Evolutionary conservation across 352 stramenopile species (phyloP).

Genomic region (Aphanomyces cochlioides): DNA sequence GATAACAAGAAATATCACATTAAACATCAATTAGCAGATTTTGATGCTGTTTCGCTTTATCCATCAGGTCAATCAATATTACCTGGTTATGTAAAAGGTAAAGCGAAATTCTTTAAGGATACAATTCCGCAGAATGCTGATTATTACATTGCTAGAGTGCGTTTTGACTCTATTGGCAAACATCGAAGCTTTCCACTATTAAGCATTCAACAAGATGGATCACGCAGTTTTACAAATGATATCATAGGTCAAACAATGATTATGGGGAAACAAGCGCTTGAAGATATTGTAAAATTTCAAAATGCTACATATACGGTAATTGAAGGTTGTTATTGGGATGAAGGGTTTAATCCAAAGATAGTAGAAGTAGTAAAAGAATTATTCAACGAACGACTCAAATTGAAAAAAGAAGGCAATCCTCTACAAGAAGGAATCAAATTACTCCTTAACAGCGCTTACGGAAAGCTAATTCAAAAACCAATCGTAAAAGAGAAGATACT

Average conservation of each 20-base stretch:
- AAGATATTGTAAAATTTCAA: slow-evolving; percentile 32
- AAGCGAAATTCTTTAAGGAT: slow-evolving; percentile 25
- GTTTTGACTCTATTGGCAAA: slow-evolving; percentile 26
- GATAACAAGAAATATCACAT: slow-evolving; percentile 31
- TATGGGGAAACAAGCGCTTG: slow-evolving; percentile 29
- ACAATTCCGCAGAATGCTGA: slow-evolving; percentile 27
- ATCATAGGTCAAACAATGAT: slow-evolving; percentile 17
- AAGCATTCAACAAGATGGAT: slow-evolving; percentile 15
- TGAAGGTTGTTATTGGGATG: slow-evolving; percentile 31
- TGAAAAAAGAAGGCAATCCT: slow-evolving; percentile 29
- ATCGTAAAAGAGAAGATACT: slow-evolving; percentile 31
- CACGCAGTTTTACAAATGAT: slow-evolving; percentile 30
- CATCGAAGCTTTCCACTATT: slow-evolving; percentile 28
- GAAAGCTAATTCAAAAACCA: slow-evolving; percentile 30
- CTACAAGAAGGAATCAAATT: slow-evolving; percentile 30
- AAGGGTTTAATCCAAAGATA: slow-evolving; percentile 31
- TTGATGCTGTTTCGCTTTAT: slow-evolving; percentile 29
- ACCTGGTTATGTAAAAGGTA: slow-evolving; percentile 26
- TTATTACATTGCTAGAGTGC: slow-evolving; percentile 25
- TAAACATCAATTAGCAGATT: slow-evolving; percentile 28
- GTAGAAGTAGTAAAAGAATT: slow-evolving; percentile 17
- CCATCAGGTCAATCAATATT: slow-evolving; percentile 20
- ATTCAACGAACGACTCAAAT: slow-evolving; percentile 26
- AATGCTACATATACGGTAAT: slow-evolving; percentile 23
- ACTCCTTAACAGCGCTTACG: slow-evolving; percentile 30